Percentiles rank a stretch among this genome's conserved stretches.
These are phyloP conservation scores for Biscogniauxia mediterranea DNA, from an alignment of 2,329 filamentous ascomycete species.

Conservation along the genomic window DNA sequence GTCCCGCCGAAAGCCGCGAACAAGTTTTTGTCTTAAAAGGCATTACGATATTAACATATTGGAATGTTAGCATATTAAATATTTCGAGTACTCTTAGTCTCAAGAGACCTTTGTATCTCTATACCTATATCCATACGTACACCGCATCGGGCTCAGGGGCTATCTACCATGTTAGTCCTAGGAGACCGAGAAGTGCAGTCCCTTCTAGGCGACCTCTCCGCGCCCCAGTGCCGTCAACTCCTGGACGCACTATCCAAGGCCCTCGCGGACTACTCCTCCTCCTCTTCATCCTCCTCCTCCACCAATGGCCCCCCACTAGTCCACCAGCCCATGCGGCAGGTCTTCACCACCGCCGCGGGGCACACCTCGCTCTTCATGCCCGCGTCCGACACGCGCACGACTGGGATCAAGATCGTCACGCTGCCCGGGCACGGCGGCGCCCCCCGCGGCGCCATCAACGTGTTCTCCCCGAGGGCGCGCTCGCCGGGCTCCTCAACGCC, in stretches of 20 bases:
- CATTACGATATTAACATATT: no score
- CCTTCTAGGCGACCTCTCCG: slow-evolving; percentile 1
- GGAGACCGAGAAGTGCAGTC: slow-evolving; percentile 1
- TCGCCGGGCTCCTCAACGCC: slow-evolving; percentile 61
- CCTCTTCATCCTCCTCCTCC: background rate
- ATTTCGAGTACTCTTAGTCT: no score
- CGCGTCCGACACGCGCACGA: slow-evolving; percentile 3
- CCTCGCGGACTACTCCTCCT: slow-evolving; percentile 1
- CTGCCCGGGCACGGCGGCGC: slow-evolving; percentile 11
- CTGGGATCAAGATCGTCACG: slow-evolving; percentile 7
- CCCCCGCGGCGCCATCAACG: slow-evolving; percentile 33
- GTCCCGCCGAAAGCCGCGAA: no score
- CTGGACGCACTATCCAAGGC: slow-evolving; percentile 1
- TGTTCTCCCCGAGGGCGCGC: slow-evolving; percentile 11
- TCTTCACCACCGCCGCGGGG: slow-evolving; percentile 1
- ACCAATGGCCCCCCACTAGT: background rate
- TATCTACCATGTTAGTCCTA: slow-evolving; percentile 1
- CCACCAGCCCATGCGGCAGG: slow-evolving; percentile 3
- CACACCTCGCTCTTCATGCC: slow-evolving; percentile 7
- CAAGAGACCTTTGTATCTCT: no score
- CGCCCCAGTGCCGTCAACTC: background rate
- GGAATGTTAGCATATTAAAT: no score
- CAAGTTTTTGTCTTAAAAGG: background rate
- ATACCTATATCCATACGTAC: no score
- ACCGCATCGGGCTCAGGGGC: no score